These are phyloP conservation scores for Fistulinella cinereoalba DNA, from an alignment of 1,284 basidiomycete species.

Conservation along the genomic window DNA sequence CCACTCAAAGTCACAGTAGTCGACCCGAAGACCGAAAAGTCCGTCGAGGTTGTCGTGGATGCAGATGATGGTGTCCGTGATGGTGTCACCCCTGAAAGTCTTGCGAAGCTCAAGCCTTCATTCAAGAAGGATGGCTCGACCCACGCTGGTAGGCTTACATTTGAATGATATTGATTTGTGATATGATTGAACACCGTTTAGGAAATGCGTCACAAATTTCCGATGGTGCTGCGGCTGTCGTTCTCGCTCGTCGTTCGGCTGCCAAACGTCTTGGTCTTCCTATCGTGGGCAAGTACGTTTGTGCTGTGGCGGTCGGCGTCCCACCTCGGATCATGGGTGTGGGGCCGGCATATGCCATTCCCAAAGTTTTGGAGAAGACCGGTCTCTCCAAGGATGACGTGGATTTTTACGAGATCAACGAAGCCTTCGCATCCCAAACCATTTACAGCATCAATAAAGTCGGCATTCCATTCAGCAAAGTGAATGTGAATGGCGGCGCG, in stretches of 20 bases:
- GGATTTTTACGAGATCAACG: slow-evolving; percentile 95
- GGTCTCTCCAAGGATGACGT: slow-evolving; percentile 76
- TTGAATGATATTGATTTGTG: too few relatives aligned
- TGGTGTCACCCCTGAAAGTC: slow-evolving; percentile 85
- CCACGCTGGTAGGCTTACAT: slow-evolving; percentile 66
- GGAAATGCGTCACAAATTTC: slow-evolving; percentile 93
- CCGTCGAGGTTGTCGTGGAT: slow-evolving; percentile 77
- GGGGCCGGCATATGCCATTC: slow-evolving; percentile 90
- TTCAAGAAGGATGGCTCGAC: slow-evolving; percentile 89
- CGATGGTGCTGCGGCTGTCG: slow-evolving; percentile 95
- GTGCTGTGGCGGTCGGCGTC: slow-evolving; percentile 77
- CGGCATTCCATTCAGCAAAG: slow-evolving; percentile 75
- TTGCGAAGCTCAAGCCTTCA: slow-evolving; percentile 91
- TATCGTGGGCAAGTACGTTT: slow-evolving; percentile 90
- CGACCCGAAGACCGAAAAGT: slow-evolving; percentile 86
- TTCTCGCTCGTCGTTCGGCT: slow-evolving; percentile 82
- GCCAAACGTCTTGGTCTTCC: slow-evolving; percentile 90
- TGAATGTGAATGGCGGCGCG: slow-evolving; percentile 87
- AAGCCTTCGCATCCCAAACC: slow-evolving; percentile 89
- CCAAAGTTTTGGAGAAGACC: slow-evolving; percentile 69
- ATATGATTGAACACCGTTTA: slow-evolving; percentile 23
- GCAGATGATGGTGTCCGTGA: slow-evolving; percentile 90
- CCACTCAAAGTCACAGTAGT: slow-evolving; percentile 74
- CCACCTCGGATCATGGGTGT: slow-evolving; percentile 89
- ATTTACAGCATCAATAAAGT: slow-evolving; percentile 78